Conservation (phyloP, 2,329 filamentous ascomycete genomes). For the Trichoderma sp. region DNA sequence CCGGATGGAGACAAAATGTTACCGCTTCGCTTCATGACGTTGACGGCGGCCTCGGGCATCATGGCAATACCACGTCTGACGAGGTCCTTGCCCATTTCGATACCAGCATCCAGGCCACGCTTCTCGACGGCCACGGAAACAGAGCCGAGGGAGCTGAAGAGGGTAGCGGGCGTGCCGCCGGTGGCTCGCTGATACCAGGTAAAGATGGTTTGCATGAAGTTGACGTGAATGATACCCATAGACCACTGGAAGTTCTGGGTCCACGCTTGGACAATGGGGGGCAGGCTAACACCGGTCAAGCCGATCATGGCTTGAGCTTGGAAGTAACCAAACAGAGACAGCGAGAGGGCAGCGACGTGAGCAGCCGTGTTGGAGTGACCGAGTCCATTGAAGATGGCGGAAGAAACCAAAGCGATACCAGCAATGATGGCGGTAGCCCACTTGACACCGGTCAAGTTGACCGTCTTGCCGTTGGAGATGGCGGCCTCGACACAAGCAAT, state of each 20-base stretch:
- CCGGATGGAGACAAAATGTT: slow-evolving; percentile 54
- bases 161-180: slow-evolving; percentile 76
- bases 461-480: slow-evolving; percentile 88
- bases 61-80: slow-evolving; percentile 55
- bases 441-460: slow-evolving; percentile 81
- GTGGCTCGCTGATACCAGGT: slow-evolving; percentile 97
- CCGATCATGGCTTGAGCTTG: slow-evolving; percentile 91
- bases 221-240: slow-evolving; percentile 87
- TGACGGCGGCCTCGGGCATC: slow-evolving; percentile 43
- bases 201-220: slow-evolving; percentile 81
- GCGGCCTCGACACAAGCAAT: slow-evolving; percentile 85
- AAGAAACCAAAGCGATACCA: slow-evolving; percentile 76
- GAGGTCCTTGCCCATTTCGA: slow-evolving; percentile 28
- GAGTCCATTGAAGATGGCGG: slow-evolving; percentile 82
- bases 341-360: slow-evolving; percentile 87
- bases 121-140: slow-evolving; percentile 69
- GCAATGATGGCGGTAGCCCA: slow-evolving; percentile 89
- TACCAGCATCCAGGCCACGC: slow-evolving; percentile 39
- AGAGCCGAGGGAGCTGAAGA: slow-evolving; percentile 70
- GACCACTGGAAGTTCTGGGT: slow-evolving; percentile 98
- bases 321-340: slow-evolving; percentile 91
- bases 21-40: slow-evolving; percentile 47
- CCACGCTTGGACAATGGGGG: slow-evolving; percentile 87
- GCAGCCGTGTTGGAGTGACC: slow-evolving; percentile 93
- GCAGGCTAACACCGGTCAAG: slow-evolving; percentile 75